Base-by-base conservation (phyloP, 495 filamentous ascomycete species). In the Pyronema domesticum region DNA sequence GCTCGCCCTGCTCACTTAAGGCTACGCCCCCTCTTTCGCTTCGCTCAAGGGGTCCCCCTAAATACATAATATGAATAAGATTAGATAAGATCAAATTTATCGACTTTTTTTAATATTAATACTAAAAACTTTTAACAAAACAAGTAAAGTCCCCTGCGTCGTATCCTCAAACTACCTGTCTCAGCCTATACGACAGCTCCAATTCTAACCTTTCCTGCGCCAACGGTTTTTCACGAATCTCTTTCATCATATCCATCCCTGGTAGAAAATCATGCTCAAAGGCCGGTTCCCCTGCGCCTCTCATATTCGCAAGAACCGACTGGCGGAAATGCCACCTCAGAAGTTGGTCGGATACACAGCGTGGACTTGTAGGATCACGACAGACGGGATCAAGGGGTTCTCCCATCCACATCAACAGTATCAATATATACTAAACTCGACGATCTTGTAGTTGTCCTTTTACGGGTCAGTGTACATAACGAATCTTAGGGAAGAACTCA, bases 221-320 rank as follows among this genome's bases (percentile, higher is more conserved):
- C 43, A 48, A 54, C 50, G 61, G 64, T 10, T 51, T 58, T 36
- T 54, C 48, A 13, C 48, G 45, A 43, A 67, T 66, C 54, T 56
- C 63, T 14, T 43, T 57, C 55, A 63, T 56, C 46, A 66, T 64
- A 46, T 67, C 63, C 46, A 52, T 56, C 36, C 63, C 60, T 17
- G 63, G 60, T 35, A 58, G 57, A 49, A 67, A 68, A 57, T 68
- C 65, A 43, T 58, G 53, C 55, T 68, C 63, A 37, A 68, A 68
- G 10, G 66, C 52, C 7, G 63, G 65, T 49, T 65, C 65, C 4
- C 65, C 65, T 36, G 58, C 57, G 51, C 62, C 60, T 57, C 58
- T 60, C 60, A 64, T 65, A 60, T 67, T 67, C 14, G 60, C 56
- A 19, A 68, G 53, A 33, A 68, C 62, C 11, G 55, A 57, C 53